These are phyloP conservation scores for Ophiocordyceps camponoti-rufipedis DNA, from an alignment of 2,329 filamentous ascomycete species.

Conservation along the genomic window DNA sequence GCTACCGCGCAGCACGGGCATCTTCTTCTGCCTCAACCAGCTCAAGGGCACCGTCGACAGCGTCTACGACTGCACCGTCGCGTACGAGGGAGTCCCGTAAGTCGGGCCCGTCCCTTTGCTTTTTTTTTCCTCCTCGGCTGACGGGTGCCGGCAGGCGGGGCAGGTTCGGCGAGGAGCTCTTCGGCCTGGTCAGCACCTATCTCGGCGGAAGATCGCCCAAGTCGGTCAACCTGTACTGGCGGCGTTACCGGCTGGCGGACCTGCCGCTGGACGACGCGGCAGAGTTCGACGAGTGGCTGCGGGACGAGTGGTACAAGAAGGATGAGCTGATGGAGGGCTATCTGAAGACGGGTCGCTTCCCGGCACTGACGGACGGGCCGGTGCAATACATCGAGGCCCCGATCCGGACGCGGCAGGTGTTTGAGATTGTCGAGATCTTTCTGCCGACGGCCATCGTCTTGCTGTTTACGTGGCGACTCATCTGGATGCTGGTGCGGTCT, in stretches of 20 bases:
- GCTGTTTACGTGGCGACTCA: conserved; percentile 19
- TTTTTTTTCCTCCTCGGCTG: conserved; percentile 1
- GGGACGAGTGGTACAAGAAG: conserved; percentile 80
- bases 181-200: conserved; percentile 72
- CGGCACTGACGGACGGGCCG: conserved; percentile 38
- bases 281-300: conserved; percentile 70
- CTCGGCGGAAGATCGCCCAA: conserved; percentile 79
- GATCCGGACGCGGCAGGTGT: conserved; percentile 32
- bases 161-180: conserved; percentile 78
- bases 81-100: conserved; percentile 85
- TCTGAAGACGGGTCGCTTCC: conserved; percentile 60
- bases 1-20: conserved; percentile 63
- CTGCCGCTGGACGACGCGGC: conserved; percentile 63
- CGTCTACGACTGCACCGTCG: conserved; percentile 85
- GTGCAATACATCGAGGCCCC: conserved; percentile 36
- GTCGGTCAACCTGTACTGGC: conserved; percentile 94
- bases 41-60: conserved; percentile 59
- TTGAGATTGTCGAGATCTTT: conserved; percentile 38
- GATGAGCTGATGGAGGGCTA: conserved; percentile 78
- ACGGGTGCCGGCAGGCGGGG: conserved; percentile 35
- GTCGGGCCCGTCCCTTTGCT: conserved; percentile 17
- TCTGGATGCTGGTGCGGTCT: conserved; percentile 8
- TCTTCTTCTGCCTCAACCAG: conserved; percentile 63
- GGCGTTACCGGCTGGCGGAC: conserved; percentile 60
- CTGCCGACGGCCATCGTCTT: conserved; percentile 26